Evolutionary conservation across 192 early-diverging fungal species (phyloP), one percentile per base, ranked within the genome.

Genomic region (Coemansia sp.): DNA sequence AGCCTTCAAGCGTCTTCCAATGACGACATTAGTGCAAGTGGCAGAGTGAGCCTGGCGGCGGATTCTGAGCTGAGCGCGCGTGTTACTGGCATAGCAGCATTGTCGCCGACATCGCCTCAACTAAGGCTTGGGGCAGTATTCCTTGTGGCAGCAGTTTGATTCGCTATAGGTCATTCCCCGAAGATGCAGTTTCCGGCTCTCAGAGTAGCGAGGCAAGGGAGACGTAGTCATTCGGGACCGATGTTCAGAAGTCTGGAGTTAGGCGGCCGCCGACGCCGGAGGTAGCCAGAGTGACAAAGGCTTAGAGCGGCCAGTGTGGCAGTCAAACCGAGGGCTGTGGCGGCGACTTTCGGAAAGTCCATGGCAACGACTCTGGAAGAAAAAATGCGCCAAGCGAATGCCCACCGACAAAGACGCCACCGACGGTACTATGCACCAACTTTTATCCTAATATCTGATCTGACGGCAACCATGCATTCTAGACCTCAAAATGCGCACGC

Each of bases 401-500:
- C 82, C 82, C 16, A 74, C 83, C 33, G 62, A 68, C 22, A 72
- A 66, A 44, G 64, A 85, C 66, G 69, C 74, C 13, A 57, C 71
- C 40, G 76, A 78, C 13, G 82, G 82, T 67, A 85, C 74, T 74
- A 86, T 70, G 66, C 89, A 83, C 73, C 92, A 97, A 84, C 27
- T 27, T 99, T 97, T 75, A 90, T 99, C 61, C 78, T 99, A 9
- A 79, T 99, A 78, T 92, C 97, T 69, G 97, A 99, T 81, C 83
- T 99, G 63, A 99, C 97, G 0, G 90, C 93, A 33, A 38, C 98
- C 98, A 0, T 98, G 96, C 71, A 96, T 99, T 18, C 87, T 99
- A 43, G 98, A 99, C 76, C 87, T 99, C 62, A 99, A 99, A 71
- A 99, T 99, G 96, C 96, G 98, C 36, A 97, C 95, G 16, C 86